Percentiles rank a stretch among this genome's conserved stretches.
Evolutionary conservation across 164 flowering plant genomes (phyloP).

Genomic region (Chimonanthus praecox): DNA sequence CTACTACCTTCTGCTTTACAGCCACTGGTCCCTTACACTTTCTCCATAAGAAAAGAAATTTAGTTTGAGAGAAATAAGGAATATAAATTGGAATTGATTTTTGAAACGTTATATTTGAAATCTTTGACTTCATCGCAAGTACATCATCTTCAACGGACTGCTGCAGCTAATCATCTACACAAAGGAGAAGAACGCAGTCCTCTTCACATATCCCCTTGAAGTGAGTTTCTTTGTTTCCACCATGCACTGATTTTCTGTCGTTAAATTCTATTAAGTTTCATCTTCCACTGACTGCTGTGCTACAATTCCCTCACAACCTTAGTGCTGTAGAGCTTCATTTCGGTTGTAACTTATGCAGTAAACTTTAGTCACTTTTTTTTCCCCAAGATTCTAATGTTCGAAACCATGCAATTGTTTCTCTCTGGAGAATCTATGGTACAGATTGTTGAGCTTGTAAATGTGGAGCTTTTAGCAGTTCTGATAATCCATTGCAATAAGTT

Average conservation of each 20-base stretch:
- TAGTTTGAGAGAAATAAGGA: background rate
- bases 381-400: background rate
- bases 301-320: background rate
- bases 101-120: constrained; percentile 15
- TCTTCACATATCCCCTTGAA: constrained; percentile 74
- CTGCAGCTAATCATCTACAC: constrained; percentile 73
- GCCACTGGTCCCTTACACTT: no score
- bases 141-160: constrained; percentile 53
- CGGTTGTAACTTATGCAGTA: background rate
- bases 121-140: constrained; percentile 64
- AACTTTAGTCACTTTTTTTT: background rate
- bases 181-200: constrained; percentile 83
- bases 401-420: background rate
- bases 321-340: background rate
- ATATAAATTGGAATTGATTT: background rate
- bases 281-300: background rate
- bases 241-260: no score
- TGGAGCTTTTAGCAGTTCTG: background rate
- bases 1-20: no score
- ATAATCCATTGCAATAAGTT: background rate
- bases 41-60: no score
- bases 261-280: background rate
- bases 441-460: no score
- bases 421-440: no score
- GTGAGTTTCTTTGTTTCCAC: constrained; percentile 30